A percentile compares a stretch with the other conserved stretches of the same genome.
Evolutionary conservation across 768 basidiomycete species (phyloP).

Genomic region (Suillus placidus): DNA sequence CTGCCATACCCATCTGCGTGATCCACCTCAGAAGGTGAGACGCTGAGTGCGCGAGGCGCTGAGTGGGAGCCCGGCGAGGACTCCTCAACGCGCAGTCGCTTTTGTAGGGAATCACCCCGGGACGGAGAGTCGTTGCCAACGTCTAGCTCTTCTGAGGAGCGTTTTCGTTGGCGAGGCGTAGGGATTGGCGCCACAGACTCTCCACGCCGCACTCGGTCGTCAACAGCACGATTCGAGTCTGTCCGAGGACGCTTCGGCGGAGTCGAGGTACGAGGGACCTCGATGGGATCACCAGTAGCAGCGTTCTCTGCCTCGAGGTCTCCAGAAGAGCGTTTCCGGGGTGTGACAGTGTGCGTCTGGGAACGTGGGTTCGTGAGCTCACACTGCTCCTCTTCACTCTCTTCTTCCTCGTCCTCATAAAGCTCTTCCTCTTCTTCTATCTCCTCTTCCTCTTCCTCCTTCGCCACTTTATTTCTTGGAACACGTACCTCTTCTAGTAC

Average conservation of each 20-base stretch:
- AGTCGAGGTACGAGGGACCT: conserved; percentile 28
- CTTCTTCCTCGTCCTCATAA: conserved; percentile 37
- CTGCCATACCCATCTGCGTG: conserved; percentile 10
- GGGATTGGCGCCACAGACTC: neutral
- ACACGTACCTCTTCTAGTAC: conserved; percentile 28
- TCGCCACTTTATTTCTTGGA: conserved; percentile 15
- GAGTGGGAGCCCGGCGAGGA: conserved; percentile 5
- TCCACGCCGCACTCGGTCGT: conserved; percentile 6
- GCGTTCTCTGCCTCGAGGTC: conserved; percentile 37
- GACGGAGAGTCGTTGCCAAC: conserved; percentile 18
- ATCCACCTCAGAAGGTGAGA: conserved; percentile 19
- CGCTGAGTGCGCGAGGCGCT: conserved; percentile 16
- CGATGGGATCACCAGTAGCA: neutral
- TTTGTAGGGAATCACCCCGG: conserved; percentile 21
- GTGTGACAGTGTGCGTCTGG: conserved; percentile 20
- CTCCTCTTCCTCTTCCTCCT: conserved; percentile 29
- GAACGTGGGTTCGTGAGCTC: conserved; percentile 13
- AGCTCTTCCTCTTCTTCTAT: conserved; percentile 26
- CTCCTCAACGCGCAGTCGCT: conserved; percentile 32
- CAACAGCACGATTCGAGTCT: conserved; percentile 14
- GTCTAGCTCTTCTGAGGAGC: conserved; percentile 54
- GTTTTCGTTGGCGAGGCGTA: conserved; percentile 42
- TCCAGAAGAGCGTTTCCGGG: conserved; percentile 41
- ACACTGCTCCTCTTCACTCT: conserved; percentile 25
- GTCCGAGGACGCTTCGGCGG: conserved; percentile 46